Evolutionary conservation across 2,329 filamentous ascomycete species (phyloP), one percentile per base, ranked within the genome.

Genomic region (Colletotrichum coccodes): DNA sequence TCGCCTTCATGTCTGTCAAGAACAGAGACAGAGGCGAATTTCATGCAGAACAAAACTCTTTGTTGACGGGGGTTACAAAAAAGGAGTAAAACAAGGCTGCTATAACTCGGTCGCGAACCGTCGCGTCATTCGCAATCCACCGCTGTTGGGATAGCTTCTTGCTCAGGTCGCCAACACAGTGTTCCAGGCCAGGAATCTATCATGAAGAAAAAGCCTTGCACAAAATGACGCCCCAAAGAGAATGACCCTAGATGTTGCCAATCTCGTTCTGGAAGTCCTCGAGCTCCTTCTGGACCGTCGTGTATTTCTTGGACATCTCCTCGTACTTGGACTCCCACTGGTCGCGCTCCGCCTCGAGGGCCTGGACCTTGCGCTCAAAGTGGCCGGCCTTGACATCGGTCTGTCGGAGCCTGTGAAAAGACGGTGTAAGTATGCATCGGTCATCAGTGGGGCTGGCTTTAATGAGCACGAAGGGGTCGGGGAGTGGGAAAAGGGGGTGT

Each of bases 341-440:
- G 83, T 98, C 94, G 77, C 94, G 92, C 81, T 95, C 90, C 79
- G 90, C 87, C 86, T 99, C 96, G 79, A 98, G 91, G 77, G 96
- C 95, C 84, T 98, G 94, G 76, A 98, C 96, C 89, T 98, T 98
- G 85, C 96, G 96, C 87, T 99, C 96, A 84, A 95, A 98, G 87
- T 99, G 95, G 77, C 95, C 96, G 78, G 95, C 95, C 89, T 98
- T 98, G 85, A 98, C 94, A 82, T 99, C 96, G 85, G 96, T 98
- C 87, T 97, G 95, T 82, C 96, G 95, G 79, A 98, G 94, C 86
- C 96, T 99, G 76, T 73, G 66, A 72, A 60, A 73, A 61, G 67
- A 58, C 63, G 56, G 65, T 70, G 66, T 69, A 66, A 69, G 49
- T 54, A 64, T 56, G 50, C 36, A 70, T 64, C 49, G 26, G 60